A percentile compares a stretch with the other conserved stretches of the same genome.
Conservation (phyloP, 2,329 filamentous ascomycete genomes). For the Elsinoe ampelina region DNA sequence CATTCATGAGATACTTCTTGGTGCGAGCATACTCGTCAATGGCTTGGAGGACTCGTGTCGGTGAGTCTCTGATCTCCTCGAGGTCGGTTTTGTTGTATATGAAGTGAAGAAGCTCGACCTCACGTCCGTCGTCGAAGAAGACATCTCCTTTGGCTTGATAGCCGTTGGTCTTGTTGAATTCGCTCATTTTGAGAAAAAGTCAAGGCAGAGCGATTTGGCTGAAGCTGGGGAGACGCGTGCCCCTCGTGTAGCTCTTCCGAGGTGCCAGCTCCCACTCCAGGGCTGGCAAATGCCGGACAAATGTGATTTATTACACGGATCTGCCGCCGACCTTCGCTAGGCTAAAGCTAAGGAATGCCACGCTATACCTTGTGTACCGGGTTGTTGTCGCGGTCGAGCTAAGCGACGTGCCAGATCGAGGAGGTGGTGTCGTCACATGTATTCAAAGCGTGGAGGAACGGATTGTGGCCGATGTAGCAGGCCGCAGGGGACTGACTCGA, state of each 20-base stretch:
- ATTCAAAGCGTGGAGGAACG: conserved; percentile 1
- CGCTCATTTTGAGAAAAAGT: conserved; percentile 16
- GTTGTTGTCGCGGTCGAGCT: background rate
- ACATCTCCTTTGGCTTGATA: conserved; percentile 40
- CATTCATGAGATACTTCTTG: conserved; percentile 69
- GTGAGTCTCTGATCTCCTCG: conserved; percentile 54
- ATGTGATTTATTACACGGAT: conserved; percentile 1
- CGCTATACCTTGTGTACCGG: background rate
- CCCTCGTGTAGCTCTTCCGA: conserved; percentile 6
- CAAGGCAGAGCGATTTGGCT: background rate
- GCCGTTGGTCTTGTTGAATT: conserved; percentile 36
- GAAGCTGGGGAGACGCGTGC: conserved; percentile 8
- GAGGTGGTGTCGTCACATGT: conserved; percentile 12
- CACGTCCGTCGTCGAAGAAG: conserved; percentile 58
- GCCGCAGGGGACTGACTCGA: background rate
- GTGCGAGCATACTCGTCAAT: conserved; percentile 62
- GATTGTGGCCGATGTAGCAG: conserved; percentile 3
- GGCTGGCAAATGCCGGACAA: background rate
- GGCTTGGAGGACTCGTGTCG: conserved; percentile 52
- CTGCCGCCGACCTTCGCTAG: background rate
- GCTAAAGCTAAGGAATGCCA: background rate
- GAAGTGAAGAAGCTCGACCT: conserved; percentile 63
- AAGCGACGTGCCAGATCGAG: conserved; percentile 13
- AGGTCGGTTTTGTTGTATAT: conserved; percentile 54
- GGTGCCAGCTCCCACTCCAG: background rate